Percentiles rank a stretch among this genome's conserved stretches.
These are phyloP conservation scores for Yarrowia phangngaensis DNA, from an alignment of 805 yeast species.

Conservation along the genomic window DNA sequence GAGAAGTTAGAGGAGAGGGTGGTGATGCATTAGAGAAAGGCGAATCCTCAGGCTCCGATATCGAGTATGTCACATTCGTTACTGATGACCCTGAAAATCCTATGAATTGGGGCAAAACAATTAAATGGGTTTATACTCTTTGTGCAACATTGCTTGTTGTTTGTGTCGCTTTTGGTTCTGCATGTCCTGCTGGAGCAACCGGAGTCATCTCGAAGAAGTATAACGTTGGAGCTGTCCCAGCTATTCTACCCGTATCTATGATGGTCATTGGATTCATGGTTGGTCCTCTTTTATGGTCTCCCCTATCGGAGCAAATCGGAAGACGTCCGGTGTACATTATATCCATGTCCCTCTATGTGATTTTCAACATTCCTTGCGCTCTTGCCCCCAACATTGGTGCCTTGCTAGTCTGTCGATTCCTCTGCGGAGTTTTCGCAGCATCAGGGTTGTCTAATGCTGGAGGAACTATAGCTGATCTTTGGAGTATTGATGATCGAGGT, in stretches of 20 bases:
- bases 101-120: conserved; percentile 64
- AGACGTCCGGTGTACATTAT: conserved; percentile 78
- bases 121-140: conserved; percentile 50
- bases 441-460: conserved; percentile 85
- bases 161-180: conserved; percentile 89
- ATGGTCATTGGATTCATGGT: conserved; percentile 87
- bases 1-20: conserved; percentile 10
- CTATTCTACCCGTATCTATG: conserved; percentile 72
- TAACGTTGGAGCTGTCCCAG: conserved; percentile 71
- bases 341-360: conserved; percentile 66
- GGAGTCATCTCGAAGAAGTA: conserved; percentile 61
- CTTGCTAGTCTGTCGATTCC: conserved; percentile 72
- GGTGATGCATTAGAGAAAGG: conserved; percentile 37
- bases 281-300: conserved; percentile 89
- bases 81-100: conserved; percentile 86
- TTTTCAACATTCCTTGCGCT: conserved; percentile 86
- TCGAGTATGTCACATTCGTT: conserved; percentile 79
- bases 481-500: conserved; percentile 76
- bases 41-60: conserved; percentile 43
- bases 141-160: conserved; percentile 69
- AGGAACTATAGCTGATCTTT: conserved; percentile 87
- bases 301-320: conserved; percentile 79
- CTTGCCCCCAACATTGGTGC: conserved; percentile 78
- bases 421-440: conserved; percentile 81
- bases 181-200: conserved; percentile 84